Percentiles rank a stretch among this genome's conserved stretches.
phyloP scores from a whole-genome alignment of 768 basidiomycete genomes.

The Sarcodon sp. region DNA sequence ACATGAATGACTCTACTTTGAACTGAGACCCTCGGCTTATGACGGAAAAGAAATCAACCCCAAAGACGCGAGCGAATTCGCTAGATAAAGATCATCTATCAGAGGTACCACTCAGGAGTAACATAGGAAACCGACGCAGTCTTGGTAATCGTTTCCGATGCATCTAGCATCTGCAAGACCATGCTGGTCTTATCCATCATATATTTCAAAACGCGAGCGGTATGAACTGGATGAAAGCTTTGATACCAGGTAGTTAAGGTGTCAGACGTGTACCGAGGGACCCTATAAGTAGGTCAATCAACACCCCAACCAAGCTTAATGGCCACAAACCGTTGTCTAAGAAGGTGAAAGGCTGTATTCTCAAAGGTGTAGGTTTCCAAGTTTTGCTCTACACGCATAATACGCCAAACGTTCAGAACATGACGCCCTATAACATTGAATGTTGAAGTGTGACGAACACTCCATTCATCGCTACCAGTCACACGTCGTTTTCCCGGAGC shows the following conservation, averaged over 20 bases:
- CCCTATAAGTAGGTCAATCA: slow-evolving; percentile 25
- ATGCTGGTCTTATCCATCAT: slow-evolving; percentile 50
- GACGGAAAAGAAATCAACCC: slow-evolving; percentile 94
- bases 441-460: slow-evolving; percentile 58
- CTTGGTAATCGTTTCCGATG: slow-evolving; percentile 73
- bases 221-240: slow-evolving; percentile 43
- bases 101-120: not conserved
- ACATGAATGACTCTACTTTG: slow-evolving; percentile 99
- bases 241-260: slow-evolving; percentile 61
- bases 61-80: slow-evolving; percentile 95
- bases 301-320: not conserved
- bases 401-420: slow-evolving; percentile 85
- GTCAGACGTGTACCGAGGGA: slow-evolving; percentile 57
- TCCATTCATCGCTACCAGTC: slow-evolving; percentile 53
- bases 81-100: slow-evolving; percentile 26
- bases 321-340: slow-evolving; percentile 51
- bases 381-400: slow-evolving; percentile 77
- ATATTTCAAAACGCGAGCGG: slow-evolving; percentile 44
- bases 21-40: slow-evolving; percentile 93
- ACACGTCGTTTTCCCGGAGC: slow-evolving; percentile 36
- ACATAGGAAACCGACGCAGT: slow-evolving; percentile 48
- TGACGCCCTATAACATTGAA: slow-evolving; percentile 83
- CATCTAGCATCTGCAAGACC: slow-evolving; percentile 71
- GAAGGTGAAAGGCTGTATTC: slow-evolving; percentile 73
- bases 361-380: slow-evolving; percentile 80